Percentiles rank a stretch among this genome's conserved stretches.
Conservation (phyloP, 225 moss, liverwort and hornwort genomes). For the Pseudoscleropodium purum region DNA sequence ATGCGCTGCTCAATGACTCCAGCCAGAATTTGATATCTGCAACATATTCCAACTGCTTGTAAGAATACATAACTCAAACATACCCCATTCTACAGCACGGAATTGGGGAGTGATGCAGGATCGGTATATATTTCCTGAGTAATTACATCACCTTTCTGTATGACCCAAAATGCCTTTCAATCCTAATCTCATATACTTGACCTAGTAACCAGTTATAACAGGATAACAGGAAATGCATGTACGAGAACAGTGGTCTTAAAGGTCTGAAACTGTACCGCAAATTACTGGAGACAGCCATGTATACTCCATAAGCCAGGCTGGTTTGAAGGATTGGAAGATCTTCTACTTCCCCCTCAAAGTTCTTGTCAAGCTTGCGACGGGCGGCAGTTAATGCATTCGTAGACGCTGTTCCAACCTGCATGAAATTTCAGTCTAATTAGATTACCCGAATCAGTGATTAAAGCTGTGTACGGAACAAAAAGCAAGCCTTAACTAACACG, state of each 20-base stretch:
- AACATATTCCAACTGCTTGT: conserved; percentile 6
- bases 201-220: not conserved
- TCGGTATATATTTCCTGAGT: not conserved
- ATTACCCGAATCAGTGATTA: not conserved
- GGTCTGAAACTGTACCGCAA: conserved; percentile 41
- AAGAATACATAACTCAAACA: not conserved
- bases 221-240: not conserved
- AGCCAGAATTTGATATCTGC: conserved; percentile 90
- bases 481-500: not conserved
- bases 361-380: conserved; percentile 57
- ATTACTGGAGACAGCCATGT: conserved; percentile 97
- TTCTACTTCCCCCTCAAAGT: conserved; percentile 43
- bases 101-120: not conserved
- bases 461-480: not conserved
- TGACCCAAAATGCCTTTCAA: not conserved
- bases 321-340: conserved; percentile 83
- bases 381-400: conserved; percentile 61
- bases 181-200: not conserved
- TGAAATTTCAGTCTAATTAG: not conserved
- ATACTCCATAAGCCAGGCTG: conserved; percentile 96
- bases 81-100: not conserved
- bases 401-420: conserved; percentile 74
- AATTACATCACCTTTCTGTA: not conserved
- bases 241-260: not conserved
- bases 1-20: conserved; percentile 96